Base-by-base conservation (phyloP, 75 land plant genomes). In the Chamaecyparis obtusa region DNA sequence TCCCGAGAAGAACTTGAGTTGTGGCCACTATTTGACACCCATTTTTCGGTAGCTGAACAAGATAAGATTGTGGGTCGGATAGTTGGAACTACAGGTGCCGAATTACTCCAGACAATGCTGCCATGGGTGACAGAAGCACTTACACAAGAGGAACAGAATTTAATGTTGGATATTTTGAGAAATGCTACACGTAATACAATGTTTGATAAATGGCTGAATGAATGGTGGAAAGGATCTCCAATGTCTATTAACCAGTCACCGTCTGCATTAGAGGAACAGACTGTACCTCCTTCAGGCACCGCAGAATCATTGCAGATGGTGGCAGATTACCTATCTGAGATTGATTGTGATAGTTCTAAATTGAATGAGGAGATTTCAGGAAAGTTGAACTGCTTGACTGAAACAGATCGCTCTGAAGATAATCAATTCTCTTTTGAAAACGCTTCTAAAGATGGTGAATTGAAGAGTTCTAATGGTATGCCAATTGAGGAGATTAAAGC, bases 71-170 rank as follows among this genome's bases (percentile, higher is more conserved):
- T 95, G 39, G 94, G 93, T 57, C 84, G 85, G 37, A 91, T 95
- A 44, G 88, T 95, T 83, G 97, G 97, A 41, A 94, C 93, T 57
- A 93, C 92, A 77, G 93, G 91, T 83, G 97, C 97, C 8, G 97
- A 95, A 87, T 89, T 92, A n/a, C 85, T 95, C 39, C 95, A 95
- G 90, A 86, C 93, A 56, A 94, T 95, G 93, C 86, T 95, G 60
- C 97, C 95, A n/a, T 94, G 97, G 97, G 91, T 93, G 43, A 95
- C 94, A 86, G 87, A 88, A 79, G 89, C 88, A n/a, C 88, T 95
- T n/a, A 88, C 95, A 37, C 89, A 91, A 48, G 90, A 88, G 37
- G 95, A 95, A 83, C 93, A 94, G 80, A 89, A 91, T 84, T 87
- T 87, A 5, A 84, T 95, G 92, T 91, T 93, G 90, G 90, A 91